A percentile compares a stretch with the other conserved stretches of the same genome.
Conservation (phyloP, 129 eudicot genomes). For the Erigeron canadensis region DNA sequence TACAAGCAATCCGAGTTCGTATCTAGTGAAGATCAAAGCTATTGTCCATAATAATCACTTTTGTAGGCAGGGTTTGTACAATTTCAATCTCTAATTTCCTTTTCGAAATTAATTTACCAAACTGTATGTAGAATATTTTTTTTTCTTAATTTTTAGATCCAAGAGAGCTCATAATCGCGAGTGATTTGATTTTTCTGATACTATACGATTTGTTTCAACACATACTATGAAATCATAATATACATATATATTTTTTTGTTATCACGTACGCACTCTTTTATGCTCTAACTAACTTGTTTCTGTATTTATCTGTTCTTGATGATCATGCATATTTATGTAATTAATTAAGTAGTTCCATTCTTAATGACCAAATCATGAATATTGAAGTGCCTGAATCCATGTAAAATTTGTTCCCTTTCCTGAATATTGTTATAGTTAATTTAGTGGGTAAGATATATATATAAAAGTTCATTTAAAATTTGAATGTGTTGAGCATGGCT, state of each 20-base stretch:
- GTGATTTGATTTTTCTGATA: background rate
- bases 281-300: background rate
- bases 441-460: slow-evolving; percentile 13
- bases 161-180: slow-evolving; percentile 18
- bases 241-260: background rate
- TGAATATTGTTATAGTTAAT: background rate
- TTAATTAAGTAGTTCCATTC: too few relatives aligned
- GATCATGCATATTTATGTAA: background rate
- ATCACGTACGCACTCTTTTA: background rate
- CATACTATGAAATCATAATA: background rate
- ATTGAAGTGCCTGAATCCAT: background rate
- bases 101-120: background rate
- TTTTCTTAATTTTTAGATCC: background rate
- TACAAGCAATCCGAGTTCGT: slow-evolving; percentile 17
- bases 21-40: slow-evolving; percentile 29
- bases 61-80: slow-evolving; percentile 22
- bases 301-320: background rate
- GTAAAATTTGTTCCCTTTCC: background rate
- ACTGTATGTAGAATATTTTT: slow-evolving; percentile 8
- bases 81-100: background rate
- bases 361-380: background rate
- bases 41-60: slow-evolving; percentile 25
- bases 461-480: slow-evolving; percentile 11
- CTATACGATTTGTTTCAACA: slow-evolving; percentile 12
- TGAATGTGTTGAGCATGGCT: slow-evolving; percentile 33